These are phyloP conservation scores for Geopyxis carbonaria DNA, from an alignment of 495 filamentous ascomycete genomes.

Conservation along the genomic window DNA sequence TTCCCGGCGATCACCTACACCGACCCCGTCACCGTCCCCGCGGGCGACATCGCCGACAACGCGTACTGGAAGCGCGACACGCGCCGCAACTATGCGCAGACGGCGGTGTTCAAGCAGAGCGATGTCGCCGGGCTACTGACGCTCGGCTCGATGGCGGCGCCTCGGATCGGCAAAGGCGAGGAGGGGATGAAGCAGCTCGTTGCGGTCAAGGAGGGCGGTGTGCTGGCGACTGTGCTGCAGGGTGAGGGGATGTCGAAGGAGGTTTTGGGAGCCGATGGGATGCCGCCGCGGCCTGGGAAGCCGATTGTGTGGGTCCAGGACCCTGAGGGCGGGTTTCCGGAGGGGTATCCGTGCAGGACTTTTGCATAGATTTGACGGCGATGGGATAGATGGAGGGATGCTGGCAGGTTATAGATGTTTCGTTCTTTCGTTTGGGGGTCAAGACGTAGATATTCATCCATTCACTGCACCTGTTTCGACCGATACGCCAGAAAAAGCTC, in stretches of 20 bases:
- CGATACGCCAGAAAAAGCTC: no score
- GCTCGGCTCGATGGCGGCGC: constrained; percentile 64
- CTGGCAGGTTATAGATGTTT: no score
- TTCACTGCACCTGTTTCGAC: no score
- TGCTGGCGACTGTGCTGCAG: constrained; percentile 57
- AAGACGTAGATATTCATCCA: no score
- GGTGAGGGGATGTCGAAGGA: constrained; percentile 38
- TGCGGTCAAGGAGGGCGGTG: constrained; percentile 48
- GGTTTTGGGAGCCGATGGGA: constrained; percentile 51
- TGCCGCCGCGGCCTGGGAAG: constrained; percentile 62
- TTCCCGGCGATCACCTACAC: constrained; percentile 61
- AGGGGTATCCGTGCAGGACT: constrained; percentile 5
- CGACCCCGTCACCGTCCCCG: constrained; percentile 82
- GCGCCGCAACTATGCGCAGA: constrained; percentile 68
- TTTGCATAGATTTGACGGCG: constrained; percentile 4
- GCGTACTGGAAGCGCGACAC: constrained; percentile 93
- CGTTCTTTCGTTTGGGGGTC: no score
- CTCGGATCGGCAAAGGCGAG: constrained; percentile 72
- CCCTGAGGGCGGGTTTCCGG: background rate
- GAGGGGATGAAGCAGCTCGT: constrained; percentile 66
- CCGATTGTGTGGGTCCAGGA: constrained; percentile 32
- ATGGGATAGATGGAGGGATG: no score
- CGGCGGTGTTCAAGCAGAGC: constrained; percentile 63
- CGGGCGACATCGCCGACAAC: constrained; percentile 90
- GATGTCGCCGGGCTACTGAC: constrained; percentile 72